A percentile compares a stretch with the other conserved stretches of the same genome.
These are phyloP conservation scores for Coniochaeta ligniaria DNA, from an alignment of 2,329 filamentous ascomycete genomes.

Conservation along the genomic window DNA sequence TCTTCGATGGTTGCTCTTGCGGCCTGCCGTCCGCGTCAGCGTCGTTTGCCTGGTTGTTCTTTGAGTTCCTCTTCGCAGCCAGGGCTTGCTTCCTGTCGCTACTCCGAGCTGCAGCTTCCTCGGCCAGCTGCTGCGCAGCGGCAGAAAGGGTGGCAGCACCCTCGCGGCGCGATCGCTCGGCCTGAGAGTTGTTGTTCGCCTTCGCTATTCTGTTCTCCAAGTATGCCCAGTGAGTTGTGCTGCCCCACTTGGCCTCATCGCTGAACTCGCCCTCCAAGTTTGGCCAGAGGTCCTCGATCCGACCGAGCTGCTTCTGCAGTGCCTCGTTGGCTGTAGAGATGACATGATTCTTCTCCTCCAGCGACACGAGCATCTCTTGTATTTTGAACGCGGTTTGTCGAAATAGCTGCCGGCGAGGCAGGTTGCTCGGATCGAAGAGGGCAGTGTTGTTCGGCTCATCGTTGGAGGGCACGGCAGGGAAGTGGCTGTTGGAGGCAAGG, in stretches of 20 bases:
- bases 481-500: conserved; percentile 25
- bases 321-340: conserved; percentile 88
- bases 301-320: conserved; percentile 73
- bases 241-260: conserved; percentile 90
- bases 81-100: conserved; percentile 79
- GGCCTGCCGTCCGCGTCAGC: conserved; percentile 40
- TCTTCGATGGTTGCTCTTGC: conserved; percentile 47
- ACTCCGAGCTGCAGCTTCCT: conserved; percentile 76
- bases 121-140: conserved; percentile 68
- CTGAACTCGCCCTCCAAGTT: conserved; percentile 85
- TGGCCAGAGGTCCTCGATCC: conserved; percentile 81
- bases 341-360: conserved; percentile 98
- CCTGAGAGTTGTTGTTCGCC: conserved; percentile 50
- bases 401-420: conserved; percentile 67
- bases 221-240: conserved; percentile 91
- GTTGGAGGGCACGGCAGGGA: conserved; percentile 29
- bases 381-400: conserved; percentile 71
- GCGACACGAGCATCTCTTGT: conserved; percentile 76
- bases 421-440: conserved; percentile 48
- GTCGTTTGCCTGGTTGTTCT: conserved; percentile 65
- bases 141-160: conserved; percentile 72
- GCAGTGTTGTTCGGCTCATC: conserved; percentile 35
- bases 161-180: conserved; percentile 71
- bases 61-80: conserved; percentile 66
- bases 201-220: conserved; percentile 68